phyloP scores from a whole-genome alignment of 371 early-diverging fungal species.

The Rhizomucor miehei region DNA sequence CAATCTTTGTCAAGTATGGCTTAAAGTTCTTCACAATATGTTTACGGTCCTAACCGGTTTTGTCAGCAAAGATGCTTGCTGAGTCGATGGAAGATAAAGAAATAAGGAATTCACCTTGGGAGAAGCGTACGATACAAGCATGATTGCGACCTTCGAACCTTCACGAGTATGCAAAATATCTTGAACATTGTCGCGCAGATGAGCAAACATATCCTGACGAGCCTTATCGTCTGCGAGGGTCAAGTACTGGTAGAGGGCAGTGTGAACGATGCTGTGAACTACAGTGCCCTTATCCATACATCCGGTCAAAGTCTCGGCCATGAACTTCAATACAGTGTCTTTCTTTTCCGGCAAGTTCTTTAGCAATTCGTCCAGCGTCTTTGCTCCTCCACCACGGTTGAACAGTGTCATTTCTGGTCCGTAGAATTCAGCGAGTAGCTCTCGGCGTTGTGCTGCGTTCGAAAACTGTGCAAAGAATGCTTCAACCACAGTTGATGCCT shows the following conservation, averaged over 20 bases:
- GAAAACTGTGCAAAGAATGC: slow-evolving; percentile 81
- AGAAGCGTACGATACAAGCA: slow-evolving; percentile 74
- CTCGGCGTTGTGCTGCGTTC: slow-evolving; percentile 72
- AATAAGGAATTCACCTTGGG: slow-evolving; percentile 48
- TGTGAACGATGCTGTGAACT: slow-evolving; percentile 84
- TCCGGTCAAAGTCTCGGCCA: slow-evolving; percentile 66
- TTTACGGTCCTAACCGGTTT: slow-evolving; percentile 92
- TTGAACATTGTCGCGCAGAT: slow-evolving; percentile 80
- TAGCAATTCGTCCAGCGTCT: slow-evolving; percentile 67
- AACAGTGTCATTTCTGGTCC: slow-evolving; percentile 90
- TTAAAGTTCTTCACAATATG: slow-evolving; percentile 85
- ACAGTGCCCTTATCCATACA: slow-evolving; percentile 85
- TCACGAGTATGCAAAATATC: slow-evolving; percentile 91
- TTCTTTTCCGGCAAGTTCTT: slow-evolving; percentile 73
- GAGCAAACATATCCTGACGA: slow-evolving; percentile 68
- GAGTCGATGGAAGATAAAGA: too few species aligned
- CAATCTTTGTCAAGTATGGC: slow-evolving; percentile 77
- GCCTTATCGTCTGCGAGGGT: slow-evolving; percentile 58
- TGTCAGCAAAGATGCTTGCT: too few species aligned
- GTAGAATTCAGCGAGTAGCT: slow-evolving; percentile 89
- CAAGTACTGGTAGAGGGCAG: slow-evolving; percentile 83
- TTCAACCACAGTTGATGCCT: slow-evolving; percentile 83
- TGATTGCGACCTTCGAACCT: slow-evolving; percentile 83
- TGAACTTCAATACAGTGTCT: slow-evolving; percentile 68
- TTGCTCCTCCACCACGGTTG: slow-evolving; percentile 38